Base-by-base conservation (phyloP, 306 rosid genomes). In the Cajanus cajan region DNA sequence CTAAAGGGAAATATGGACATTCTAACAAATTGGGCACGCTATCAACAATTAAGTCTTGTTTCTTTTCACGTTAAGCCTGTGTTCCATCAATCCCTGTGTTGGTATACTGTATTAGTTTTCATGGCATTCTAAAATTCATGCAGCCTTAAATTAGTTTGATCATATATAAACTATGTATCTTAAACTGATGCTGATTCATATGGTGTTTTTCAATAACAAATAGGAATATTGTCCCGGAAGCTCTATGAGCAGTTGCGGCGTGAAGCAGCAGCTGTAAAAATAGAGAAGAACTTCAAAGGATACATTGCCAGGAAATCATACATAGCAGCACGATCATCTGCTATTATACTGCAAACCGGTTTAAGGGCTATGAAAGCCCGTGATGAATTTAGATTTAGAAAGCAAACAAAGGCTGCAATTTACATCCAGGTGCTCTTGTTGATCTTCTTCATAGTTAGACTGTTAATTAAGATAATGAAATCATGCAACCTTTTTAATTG, bases 291-390 rank as follows among this genome's bases (percentile, higher is more conserved):
- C 71, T 91, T 90, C 92, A 86, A 82, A 84, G 83, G 90, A 78
- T 74, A 89, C 77, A 70, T 59, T 73, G 84, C 86, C 78, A 85
- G 89, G 88, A 90, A 88, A 71, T 91, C 98, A 33, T 96, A 89
- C 87, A 36, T 74, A 70, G 68, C 73, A 4, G 70, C 47, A 50
- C 86, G 85, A 70, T 83, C 86, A 44, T 89, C 98, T 76, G 94
- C 99, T 77, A 85, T 85, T 80, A 81, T 80, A 83, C 62, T 96
- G 84, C 99, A 96, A 87, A 93, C 96, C 48, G 99, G 99, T 43
- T 85, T 93, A 71, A 93, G 99, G 88, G 91, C 99, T 58, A 96
- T 96, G 99, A 91, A 90, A 81, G 98, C 98, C 80, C 97, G 96
- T 58, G 90, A 96, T 88, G 99, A 96, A 75, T 96, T 90, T 90